phyloP scores from a whole-genome alignment of 768 basidiomycete genomes.

The Punctularia strigosozonata region DNA sequence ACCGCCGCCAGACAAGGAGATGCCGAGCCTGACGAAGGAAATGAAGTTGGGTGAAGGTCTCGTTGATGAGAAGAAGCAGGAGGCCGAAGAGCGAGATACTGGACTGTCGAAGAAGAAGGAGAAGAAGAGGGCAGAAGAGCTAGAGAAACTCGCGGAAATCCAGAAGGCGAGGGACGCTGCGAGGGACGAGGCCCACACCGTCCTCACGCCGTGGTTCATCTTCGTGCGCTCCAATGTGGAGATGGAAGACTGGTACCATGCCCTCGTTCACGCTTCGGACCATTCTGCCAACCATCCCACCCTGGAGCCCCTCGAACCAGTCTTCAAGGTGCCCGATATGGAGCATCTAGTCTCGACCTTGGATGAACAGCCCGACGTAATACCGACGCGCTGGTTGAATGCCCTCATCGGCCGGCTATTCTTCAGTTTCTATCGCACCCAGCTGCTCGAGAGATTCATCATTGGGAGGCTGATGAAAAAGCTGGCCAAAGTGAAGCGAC shows the following conservation, averaged over 20 bases:
- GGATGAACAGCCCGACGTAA: constrained; percentile 90
- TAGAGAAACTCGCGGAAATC: constrained; percentile 20
- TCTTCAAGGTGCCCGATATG: constrained; percentile 78
- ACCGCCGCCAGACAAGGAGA: constrained; percentile 18
- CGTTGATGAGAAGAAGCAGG: constrained; percentile 13
- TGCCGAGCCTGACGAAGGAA: constrained; percentile 43
- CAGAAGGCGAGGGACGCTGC: constrained; percentile 22
- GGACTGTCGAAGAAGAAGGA: constrained; percentile 27
- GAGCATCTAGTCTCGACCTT: constrained; percentile 68
- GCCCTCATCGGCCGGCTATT: constrained; percentile 88
- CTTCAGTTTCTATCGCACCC: constrained; percentile 84
- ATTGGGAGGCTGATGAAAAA: constrained; percentile 89
- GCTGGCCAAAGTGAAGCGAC: constrained; percentile 82
- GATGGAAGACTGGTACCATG: constrained; percentile 96
- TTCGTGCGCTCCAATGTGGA: constrained; percentile 80
- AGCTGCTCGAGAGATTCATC: constrained; percentile 72
- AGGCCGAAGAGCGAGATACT: constrained; percentile 26
- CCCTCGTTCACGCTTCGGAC: constrained; percentile 65
- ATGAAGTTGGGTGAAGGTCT: constrained; percentile 26
- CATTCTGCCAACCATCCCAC: constrained; percentile 51
- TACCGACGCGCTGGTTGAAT: constrained; percentile 97
- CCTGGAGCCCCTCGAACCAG: constrained; percentile 42
- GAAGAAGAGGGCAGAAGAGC: constrained; percentile 31
- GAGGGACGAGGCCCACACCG: constrained; percentile 37
- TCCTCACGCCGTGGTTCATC: constrained; percentile 78